Evolutionary conservation across 331 rosid species (phyloP), one percentile per base, ranked within the genome.

Genomic region (Phaseolus coccineus): DNA sequence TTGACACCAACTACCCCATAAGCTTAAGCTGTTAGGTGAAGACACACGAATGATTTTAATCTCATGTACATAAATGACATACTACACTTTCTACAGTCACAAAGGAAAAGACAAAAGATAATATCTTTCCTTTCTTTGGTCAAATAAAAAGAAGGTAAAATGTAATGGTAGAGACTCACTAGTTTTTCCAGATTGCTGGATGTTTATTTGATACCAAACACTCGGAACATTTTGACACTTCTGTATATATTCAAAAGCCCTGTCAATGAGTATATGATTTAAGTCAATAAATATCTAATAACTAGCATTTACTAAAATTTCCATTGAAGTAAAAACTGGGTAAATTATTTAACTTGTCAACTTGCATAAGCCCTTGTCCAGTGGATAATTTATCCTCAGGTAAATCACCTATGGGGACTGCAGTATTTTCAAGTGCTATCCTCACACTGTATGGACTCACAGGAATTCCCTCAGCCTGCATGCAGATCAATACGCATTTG

Each of bases 341-440:
- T 55, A 65, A 63, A 84, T 76, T 65, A 73, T 69, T 86, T 88
- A 39, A 94, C 98, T 85, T 94, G 91, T 94, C 98, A 85, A 94
- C 91, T 92, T 91, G 98, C 98, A 94, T 89, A 79, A 94, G 98
- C 81, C 98, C 98, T 66, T 88, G 91, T 58, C 98, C 98, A 77
- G 91, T 84, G 66, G 98, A 55, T 85, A 94, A 85, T 78, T 91
- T 94, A 84, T 94, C 98, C 76, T 91, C 94, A 0, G 94, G 94
- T 70, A 82, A 71, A 83, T 83, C 80, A 80, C 98, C 96, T 57
- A 94, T 76, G 11, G 94, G 88, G 80, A 83, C 74, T 77, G 91
- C 73, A 27, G 98, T 90, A 85, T 94, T 94, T 81, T 94, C 98
- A 80, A 94, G 90, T 80, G 98, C 98, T 87, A 78, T 90, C 83